phyloP scores from a whole-genome alignment of 495 filamentous ascomycete genomes.

The Penicillium simplicissimum region DNA sequence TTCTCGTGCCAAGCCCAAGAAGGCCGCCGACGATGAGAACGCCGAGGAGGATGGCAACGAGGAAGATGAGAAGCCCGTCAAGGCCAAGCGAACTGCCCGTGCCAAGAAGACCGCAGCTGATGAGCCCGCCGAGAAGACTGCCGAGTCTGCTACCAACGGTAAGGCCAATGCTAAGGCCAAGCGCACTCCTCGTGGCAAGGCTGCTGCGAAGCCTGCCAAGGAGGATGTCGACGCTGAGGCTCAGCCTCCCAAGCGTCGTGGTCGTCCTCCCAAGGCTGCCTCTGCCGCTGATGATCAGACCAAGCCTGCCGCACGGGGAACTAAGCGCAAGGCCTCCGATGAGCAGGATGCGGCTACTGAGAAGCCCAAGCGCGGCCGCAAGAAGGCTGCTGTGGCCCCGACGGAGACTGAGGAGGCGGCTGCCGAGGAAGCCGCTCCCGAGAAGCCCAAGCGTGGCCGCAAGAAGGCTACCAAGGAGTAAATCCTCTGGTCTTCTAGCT shows the following conservation, averaged over 20 bases:
- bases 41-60: neutral
- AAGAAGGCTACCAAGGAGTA: conserved; percentile 23
- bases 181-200: conserved; percentile 18
- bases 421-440: neutral
- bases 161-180: conserved; percentile 36
- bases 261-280: conserved; percentile 36
- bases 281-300: conserved; percentile 21
- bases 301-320: conserved; percentile 23
- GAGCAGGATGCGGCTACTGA: conserved; percentile 31
- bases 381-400: conserved; percentile 5
- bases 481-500: neutral
- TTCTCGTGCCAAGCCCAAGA: conserved; percentile 20
- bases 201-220: neutral
- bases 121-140: conserved; percentile 21
- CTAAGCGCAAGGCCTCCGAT: conserved; percentile 30
- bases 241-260: conserved; percentile 22
- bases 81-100: conserved; percentile 6
- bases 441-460: conserved; percentile 18
- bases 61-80: neutral
- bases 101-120: conserved; percentile 9
- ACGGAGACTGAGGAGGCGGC: neutral
- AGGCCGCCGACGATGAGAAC: neutral
- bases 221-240: conserved; percentile 1
- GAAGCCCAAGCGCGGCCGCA: conserved; percentile 32
- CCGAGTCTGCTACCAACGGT: conserved; percentile 12